Evolutionary conservation across 2,329 filamentous ascomycete species (phyloP).

Genomic region (Fusarium armeniacum): DNA sequence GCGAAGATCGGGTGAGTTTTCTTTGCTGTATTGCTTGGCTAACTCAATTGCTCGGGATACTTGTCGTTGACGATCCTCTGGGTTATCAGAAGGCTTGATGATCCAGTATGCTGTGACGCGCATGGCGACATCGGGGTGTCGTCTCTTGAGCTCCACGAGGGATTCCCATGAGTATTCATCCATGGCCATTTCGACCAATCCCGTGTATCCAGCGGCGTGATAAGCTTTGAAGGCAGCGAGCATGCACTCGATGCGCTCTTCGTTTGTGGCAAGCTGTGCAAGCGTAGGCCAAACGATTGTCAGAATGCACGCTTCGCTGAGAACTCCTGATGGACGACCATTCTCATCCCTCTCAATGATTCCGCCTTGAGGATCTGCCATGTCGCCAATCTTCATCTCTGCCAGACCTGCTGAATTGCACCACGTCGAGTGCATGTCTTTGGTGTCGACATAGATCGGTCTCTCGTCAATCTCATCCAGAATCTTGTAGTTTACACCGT

Average conservation of each 20-base stretch:
- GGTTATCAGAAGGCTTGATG: constrained; percentile 62
- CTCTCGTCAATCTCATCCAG: constrained; percentile 67
- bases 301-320: constrained; percentile 67
- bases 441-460: constrained; percentile 70
- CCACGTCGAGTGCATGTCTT: constrained; percentile 70
- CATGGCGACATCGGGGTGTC: constrained; percentile 54
- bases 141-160: constrained; percentile 60
- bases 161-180: constrained; percentile 69
- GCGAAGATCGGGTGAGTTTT: constrained; percentile 58
- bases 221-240: constrained; percentile 64
- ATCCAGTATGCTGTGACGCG: constrained; percentile 70
- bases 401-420: constrained; percentile 65
- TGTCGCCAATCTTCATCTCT: constrained; percentile 63
- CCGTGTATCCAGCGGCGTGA: constrained; percentile 67
- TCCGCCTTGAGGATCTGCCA: constrained; percentile 65
- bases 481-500: constrained; percentile 59
- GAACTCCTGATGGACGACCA: constrained; percentile 64
- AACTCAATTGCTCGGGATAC: constrained; percentile 65
- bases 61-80: constrained; percentile 60
- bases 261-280: constrained; percentile 61
- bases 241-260: constrained; percentile 64
- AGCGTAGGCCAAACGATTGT: constrained; percentile 69
- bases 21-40: constrained; percentile 52
- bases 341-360: constrained; percentile 64
- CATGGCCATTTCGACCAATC: constrained; percentile 73